A percentile compares a stretch with the other conserved stretches of the same genome.
Evolutionary conservation across 2,329 filamentous ascomycete species (phyloP).

Genomic region (Chaetomiaceae sp.): DNA sequence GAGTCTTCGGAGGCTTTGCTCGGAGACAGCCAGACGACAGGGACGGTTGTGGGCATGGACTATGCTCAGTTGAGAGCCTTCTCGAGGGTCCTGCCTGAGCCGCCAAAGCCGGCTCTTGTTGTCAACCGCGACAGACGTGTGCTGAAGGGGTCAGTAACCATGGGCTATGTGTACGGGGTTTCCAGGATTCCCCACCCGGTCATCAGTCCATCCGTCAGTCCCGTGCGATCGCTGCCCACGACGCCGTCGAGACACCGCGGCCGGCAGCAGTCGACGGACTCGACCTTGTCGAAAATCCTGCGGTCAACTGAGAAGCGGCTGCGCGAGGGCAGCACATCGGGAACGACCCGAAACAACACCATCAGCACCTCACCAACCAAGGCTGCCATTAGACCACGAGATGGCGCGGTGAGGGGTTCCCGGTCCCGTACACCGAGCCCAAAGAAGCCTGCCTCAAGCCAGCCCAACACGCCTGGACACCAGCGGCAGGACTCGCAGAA

Average conservation of each 20-base stretch:
- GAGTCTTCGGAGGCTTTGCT: constrained; percentile 1
- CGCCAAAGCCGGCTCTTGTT: constrained; percentile 17
- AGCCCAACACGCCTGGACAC: constrained; percentile 20
- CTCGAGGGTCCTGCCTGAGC: constrained; percentile 12
- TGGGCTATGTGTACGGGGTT: constrained; percentile 4
- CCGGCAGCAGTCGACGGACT: constrained; percentile 36
- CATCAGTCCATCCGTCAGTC: constrained; percentile 2
- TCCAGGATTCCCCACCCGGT: constrained; percentile 2
- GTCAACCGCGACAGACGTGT: neutral
- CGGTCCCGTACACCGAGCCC: constrained; percentile 25
- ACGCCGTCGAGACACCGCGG: constrained; percentile 20
- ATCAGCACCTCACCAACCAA: constrained; percentile 1
- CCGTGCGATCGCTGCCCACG: constrained; percentile 16
- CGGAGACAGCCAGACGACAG: constrained; percentile 1
- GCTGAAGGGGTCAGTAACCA: constrained; percentile 5
- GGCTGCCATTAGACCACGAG: neutral
- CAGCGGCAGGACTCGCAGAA: constrained; percentile 29
- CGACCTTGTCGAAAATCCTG: constrained; percentile 46
- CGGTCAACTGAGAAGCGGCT: constrained; percentile 48
- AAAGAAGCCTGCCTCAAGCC: constrained; percentile 15
- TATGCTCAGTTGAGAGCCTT: constrained; percentile 15
- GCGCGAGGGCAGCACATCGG: constrained; percentile 22
- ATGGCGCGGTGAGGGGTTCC: neutral
- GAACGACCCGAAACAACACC: constrained; percentile 23
- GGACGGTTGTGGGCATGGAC: neutral